Conservation (phyloP, 1,284 basidiomycete genomes). For the Ganoderma multipileum region DNA sequence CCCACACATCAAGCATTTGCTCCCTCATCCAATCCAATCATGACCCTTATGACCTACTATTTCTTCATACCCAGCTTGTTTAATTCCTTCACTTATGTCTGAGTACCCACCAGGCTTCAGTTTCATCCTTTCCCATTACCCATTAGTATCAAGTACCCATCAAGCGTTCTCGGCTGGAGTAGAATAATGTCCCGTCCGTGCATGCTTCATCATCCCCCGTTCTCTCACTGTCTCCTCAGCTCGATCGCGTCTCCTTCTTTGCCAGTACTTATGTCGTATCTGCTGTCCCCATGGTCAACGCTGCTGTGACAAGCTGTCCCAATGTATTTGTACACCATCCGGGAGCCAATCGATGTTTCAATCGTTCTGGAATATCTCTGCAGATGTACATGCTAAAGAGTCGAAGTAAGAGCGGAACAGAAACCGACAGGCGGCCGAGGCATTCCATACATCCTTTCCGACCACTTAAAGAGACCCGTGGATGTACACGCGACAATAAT, state of each 20-base stretch:
- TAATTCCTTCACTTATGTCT: slow-evolving; percentile 31
- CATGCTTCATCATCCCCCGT: slow-evolving; percentile 13
- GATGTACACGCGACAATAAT: slow-evolving; percentile 20
- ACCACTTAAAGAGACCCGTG: no score
- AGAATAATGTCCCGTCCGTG: slow-evolving; percentile 8
- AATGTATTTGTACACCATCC: slow-evolving; percentile 33
- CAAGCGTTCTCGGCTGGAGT: background rate
- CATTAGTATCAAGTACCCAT: background rate
- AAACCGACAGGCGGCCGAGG: no score
- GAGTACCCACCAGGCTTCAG: background rate
- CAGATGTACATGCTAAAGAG: background rate
- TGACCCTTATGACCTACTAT: slow-evolving; percentile 27
- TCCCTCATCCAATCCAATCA: slow-evolving; percentile 21
- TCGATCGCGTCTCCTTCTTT: slow-evolving; percentile 4
- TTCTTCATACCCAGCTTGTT: slow-evolving; percentile 9
- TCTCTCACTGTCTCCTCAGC: background rate
- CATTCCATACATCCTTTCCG: no score
- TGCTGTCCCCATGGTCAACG: slow-evolving; percentile 32
- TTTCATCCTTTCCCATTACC: slow-evolving; percentile 6
- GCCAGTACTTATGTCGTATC: slow-evolving; percentile 32
- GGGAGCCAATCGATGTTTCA: slow-evolving; percentile 20
- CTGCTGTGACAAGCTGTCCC: slow-evolving; percentile 33
- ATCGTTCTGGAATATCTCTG: background rate
- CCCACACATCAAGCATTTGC: slow-evolving; percentile 11
- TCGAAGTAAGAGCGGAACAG: no score